Evolutionary conservation across 306 rosid genomes (phyloP).

Genomic region (Chamaecrista fasciculata): DNA sequence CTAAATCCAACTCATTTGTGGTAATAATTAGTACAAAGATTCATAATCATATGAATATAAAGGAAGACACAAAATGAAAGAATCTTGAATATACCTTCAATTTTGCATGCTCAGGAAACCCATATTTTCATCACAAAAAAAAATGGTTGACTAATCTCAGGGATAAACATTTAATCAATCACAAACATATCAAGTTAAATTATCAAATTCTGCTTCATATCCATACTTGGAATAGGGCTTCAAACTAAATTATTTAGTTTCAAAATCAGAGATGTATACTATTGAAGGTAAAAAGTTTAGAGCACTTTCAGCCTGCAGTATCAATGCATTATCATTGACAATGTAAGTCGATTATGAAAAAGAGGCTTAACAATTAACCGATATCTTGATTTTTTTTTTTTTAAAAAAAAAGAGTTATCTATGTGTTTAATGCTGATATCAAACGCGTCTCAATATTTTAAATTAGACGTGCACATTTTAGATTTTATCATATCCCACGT

Average conservation of each 20-base stretch:
- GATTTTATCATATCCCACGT: too few species aligned
- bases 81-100: background rate
- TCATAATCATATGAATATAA: background rate
- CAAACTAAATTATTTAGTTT: background rate
- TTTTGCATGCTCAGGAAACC: background rate
- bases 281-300: background rate
- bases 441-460: too few species aligned
- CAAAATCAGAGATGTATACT: background rate
- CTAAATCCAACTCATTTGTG: background rate
- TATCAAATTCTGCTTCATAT: background rate
- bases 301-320: background rate
- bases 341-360: background rate
- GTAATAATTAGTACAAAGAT: background rate
- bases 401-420: too few species aligned
- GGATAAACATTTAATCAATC: background rate
- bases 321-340: background rate
- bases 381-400: too few species aligned
- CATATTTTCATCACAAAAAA: background rate
- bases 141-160: background rate
- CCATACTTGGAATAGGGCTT: background rate
- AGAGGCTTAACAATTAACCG: background rate
- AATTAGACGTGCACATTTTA: background rate
- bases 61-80: background rate
- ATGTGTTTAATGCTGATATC: too few species aligned
- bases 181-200: background rate